Evolutionary conservation across 2,329 filamentous ascomycete genomes (phyloP).

Genomic region (Calonectria henricotiae): DNA sequence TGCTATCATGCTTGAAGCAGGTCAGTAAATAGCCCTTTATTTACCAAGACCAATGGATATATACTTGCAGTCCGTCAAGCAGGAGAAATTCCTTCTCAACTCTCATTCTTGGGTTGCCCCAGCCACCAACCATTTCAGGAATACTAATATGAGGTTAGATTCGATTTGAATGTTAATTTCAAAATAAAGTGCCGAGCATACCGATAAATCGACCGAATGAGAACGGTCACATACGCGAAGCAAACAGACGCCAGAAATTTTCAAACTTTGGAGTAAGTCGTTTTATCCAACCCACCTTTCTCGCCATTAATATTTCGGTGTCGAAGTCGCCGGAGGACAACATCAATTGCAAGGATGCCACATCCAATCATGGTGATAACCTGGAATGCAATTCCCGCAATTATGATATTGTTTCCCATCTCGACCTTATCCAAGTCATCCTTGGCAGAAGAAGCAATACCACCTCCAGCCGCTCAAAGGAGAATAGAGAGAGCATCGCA

Average conservation of each 20-base stretch:
- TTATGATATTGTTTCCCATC: slow-evolving; percentile 14
- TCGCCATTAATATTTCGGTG: neutral
- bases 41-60: neutral
- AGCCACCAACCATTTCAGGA: slow-evolving; percentile 76
- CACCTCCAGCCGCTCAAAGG: slow-evolving; percentile 9
- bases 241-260: neutral
- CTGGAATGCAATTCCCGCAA: slow-evolving; percentile 17
- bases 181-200: neutral
- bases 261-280: neutral
- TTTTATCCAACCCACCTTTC: neutral
- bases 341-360: neutral
- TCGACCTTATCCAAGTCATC: neutral
- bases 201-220: slow-evolving; percentile 27
- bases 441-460: neutral
- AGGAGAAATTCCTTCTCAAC: slow-evolving; percentile 70
- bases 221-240: slow-evolving; percentile 15
- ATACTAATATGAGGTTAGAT: slow-evolving; percentile 59
- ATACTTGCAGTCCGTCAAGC: slow-evolving; percentile 63
- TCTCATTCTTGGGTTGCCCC: slow-evolving; percentile 70
- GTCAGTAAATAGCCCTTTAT: neutral
- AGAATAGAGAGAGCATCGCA: slow-evolving; percentile 36
- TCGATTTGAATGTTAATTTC: neutral
- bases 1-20: neutral
- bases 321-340: neutral
- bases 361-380: slow-evolving; percentile 18